These are phyloP conservation scores for Biancaea sappan DNA, from an alignment of 306 rosid species.

Conservation along the genomic window DNA sequence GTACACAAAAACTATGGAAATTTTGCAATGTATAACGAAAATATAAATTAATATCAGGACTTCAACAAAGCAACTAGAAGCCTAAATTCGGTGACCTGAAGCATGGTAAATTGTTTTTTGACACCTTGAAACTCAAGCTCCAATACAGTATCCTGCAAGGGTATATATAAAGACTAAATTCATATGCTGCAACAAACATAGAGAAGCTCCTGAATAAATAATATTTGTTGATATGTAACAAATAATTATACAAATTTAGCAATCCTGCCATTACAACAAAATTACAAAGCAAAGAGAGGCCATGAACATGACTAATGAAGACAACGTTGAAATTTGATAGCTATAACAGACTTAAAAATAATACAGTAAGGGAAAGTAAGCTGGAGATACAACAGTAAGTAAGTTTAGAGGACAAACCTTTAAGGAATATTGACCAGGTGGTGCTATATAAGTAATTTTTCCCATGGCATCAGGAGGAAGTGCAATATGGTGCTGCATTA, in stretches of 20 bases:
- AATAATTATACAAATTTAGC: background rate
- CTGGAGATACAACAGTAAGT: slow-evolving; percentile 15
- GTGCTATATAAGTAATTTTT: slow-evolving; percentile 85
- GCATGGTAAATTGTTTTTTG: slow-evolving; percentile 90
- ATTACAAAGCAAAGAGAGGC: slow-evolving; percentile 18
- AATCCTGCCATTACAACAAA: slow-evolving; percentile 15
- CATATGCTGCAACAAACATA: slow-evolving; percentile 7
- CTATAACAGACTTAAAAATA: slow-evolving; percentile 2
- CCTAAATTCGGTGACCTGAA: slow-evolving; percentile 64
- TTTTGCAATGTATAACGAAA: slow-evolving; percentile 4
- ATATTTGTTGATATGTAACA: background rate
- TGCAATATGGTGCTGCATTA: slow-evolving; percentile 88
- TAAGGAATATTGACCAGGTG: slow-evolving; percentile 93
- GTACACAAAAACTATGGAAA: slow-evolving; percentile 27
- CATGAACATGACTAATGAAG: slow-evolving; percentile 3
- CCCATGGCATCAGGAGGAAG: slow-evolving; percentile 99
- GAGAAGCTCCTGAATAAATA: slow-evolving; percentile 22
- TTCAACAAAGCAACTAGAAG: slow-evolving; percentile 32
- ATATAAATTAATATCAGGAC: slow-evolving; percentile 6
- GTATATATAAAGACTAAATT: slow-evolving; percentile 25
- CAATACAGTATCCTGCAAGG: slow-evolving; percentile 84
- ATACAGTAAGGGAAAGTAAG: slow-evolving; percentile 11
- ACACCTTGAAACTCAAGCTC: slow-evolving; percentile 99
- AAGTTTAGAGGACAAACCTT: slow-evolving; percentile 54
- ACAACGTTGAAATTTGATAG: background rate